Percentiles rank a stretch among this genome's conserved stretches.
These are phyloP conservation scores for Clitoria ternatea DNA, from an alignment of 306 rosid species.

Conservation along the genomic window DNA sequence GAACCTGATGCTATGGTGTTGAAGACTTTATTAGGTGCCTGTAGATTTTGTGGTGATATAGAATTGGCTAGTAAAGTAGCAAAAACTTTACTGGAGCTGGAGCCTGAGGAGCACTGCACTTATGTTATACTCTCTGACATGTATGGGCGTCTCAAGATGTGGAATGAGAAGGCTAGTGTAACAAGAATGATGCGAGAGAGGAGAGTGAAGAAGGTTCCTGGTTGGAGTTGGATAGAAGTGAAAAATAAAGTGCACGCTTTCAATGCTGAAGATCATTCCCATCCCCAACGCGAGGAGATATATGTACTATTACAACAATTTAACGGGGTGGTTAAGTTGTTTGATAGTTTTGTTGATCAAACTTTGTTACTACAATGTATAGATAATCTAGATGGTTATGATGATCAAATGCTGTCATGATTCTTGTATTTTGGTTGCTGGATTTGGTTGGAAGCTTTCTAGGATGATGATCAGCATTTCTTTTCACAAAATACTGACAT, in stretches of 20 bases:
- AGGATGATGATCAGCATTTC: not conserved
- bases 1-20: slow-evolving; percentile 61
- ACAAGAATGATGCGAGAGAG: slow-evolving; percentile 74
- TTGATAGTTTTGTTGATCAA: not conserved
- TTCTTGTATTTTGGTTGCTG: not conserved
- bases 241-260: slow-evolving; percentile 66
- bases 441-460: slow-evolving; percentile 21
- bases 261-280: slow-evolving; percentile 75
- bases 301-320: slow-evolving; percentile 41
- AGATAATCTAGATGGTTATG: not conserved
- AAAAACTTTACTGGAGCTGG: slow-evolving; percentile 47
- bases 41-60: slow-evolving; percentile 68
- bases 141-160: slow-evolving; percentile 59
- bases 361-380: not conserved
- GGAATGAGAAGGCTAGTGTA: slow-evolving; percentile 66
- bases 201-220: slow-evolving; percentile 75
- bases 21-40: slow-evolving; percentile 76
- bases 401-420: not conserved
- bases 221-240: slow-evolving; percentile 90
- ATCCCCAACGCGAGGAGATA: slow-evolving; percentile 43
- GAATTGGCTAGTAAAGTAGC: slow-evolving; percentile 74
- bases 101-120: slow-evolving; percentile 82
- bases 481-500: not conserved
- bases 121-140: slow-evolving; percentile 67
- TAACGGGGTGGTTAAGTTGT: slow-evolving; percentile 42